Conservation (phyloP, 345 rosid genomes). For the Odontarrhena argentea region DNA sequence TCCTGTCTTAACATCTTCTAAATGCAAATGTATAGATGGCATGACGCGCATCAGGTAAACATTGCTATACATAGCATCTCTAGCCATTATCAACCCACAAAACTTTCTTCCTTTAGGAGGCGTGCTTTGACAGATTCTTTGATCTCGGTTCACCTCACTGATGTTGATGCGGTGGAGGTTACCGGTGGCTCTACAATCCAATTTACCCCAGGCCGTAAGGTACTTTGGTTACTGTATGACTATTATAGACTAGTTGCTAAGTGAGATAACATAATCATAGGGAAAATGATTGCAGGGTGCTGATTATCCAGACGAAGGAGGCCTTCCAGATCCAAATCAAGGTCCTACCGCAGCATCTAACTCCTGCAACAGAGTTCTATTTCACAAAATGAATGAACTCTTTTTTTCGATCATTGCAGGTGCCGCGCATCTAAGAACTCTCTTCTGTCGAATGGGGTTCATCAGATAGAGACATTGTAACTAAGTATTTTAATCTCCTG, state of each 20-base stretch:
- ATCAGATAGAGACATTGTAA: slow-evolving; percentile 80
- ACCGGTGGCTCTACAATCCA: slow-evolving; percentile 74
- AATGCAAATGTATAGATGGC: slow-evolving; percentile 48
- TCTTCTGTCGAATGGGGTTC: slow-evolving; percentile 86
- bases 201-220: slow-evolving; percentile 82
- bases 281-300: slow-evolving; percentile 54
- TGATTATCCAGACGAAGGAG: slow-evolving; percentile 66
- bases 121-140: background rate
- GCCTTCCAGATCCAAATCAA: slow-evolving; percentile 70
- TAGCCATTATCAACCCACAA: background rate
- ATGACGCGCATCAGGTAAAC: slow-evolving; percentile 79
- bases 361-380: slow-evolving; percentile 4
- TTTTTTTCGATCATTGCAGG: slow-evolving; percentile 42
- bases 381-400: background rate
- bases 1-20: background rate
- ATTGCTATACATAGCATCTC: background rate
- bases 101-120: background rate
- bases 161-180: slow-evolving; percentile 79
- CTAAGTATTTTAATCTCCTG: slow-evolving; percentile 29
- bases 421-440: slow-evolving; percentile 58
- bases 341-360: slow-evolving; percentile 35
- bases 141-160: slow-evolving; percentile 62
- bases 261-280: background rate
- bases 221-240: slow-evolving; percentile 26
- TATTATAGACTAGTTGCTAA: slow-evolving; percentile 1